phyloP scores from a whole-genome alignment of 2,329 filamentous ascomycete genomes.

The Microdochium bolleyi region DNA sequence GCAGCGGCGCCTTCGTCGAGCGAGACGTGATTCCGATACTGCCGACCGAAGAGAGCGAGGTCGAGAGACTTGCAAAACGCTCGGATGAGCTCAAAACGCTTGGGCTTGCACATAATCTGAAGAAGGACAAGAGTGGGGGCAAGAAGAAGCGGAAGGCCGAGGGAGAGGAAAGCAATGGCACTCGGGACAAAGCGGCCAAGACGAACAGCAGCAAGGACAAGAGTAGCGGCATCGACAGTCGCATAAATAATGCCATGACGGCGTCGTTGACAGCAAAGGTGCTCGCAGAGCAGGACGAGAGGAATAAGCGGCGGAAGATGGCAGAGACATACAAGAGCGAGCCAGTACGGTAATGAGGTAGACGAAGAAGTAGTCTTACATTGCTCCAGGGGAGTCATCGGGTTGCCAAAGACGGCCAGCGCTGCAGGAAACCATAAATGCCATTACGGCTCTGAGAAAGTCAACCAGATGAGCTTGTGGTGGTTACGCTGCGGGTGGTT shows the following conservation, averaged over 20 bases:
- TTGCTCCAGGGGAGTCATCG: background rate
- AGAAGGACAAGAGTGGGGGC: constrained; percentile 60
- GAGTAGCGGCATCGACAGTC: constrained; percentile 29
- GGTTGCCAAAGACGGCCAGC: too few relatives aligned
- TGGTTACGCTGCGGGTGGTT: too few relatives aligned
- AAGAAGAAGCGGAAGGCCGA: constrained; percentile 66
- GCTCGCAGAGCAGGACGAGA: constrained; percentile 75
- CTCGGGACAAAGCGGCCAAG: constrained; percentile 42
- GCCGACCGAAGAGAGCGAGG: constrained; percentile 61
- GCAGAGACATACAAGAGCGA: constrained; percentile 24
- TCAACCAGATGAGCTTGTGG: too few relatives aligned
- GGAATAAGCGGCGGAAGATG: constrained; percentile 70
- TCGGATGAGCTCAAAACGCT: constrained; percentile 60
- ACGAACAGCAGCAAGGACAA: constrained; percentile 22
- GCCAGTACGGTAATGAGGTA: background rate
- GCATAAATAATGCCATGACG: constrained; percentile 84
- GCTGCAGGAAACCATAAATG: too few relatives aligned
- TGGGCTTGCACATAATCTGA: constrained; percentile 78
- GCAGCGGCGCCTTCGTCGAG: constrained; percentile 62
- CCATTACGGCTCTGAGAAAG: too few relatives aligned
- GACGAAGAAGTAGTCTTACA: background rate
- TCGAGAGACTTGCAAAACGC: constrained; percentile 57
- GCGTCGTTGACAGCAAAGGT: constrained; percentile 82
- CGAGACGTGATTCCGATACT: constrained; percentile 81
- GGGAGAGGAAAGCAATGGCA: constrained; percentile 2